Evolutionary conservation across 176 grass and related monocot genomes (phyloP).

Genomic region (Oryza glumipatula): DNA sequence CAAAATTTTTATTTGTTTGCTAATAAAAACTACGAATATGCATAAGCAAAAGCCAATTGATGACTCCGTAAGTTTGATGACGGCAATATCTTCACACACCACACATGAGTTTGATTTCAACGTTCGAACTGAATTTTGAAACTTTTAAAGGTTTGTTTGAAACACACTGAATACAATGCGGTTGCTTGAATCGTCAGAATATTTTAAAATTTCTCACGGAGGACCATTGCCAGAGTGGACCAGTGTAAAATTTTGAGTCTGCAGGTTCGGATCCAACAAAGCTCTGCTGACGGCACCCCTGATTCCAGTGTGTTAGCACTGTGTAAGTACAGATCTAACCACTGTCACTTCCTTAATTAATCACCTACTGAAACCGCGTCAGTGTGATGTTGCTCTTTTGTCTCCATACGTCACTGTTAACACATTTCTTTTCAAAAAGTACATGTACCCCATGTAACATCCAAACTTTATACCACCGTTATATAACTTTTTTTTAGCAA

Average conservation of each 20-base stretch:
- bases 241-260: too few species aligned
- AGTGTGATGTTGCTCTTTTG: neutral
- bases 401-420: neutral
- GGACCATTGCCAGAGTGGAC: neutral
- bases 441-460: too few species aligned
- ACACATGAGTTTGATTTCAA: too few species aligned
- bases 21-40: too few species aligned
- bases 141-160: neutral
- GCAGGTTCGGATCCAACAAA: neutral
- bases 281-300: neutral
- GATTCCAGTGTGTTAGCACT: neutral
- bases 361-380: neutral
- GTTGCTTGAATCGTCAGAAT: neutral
- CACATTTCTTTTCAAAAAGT: too few species aligned
- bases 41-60: too few species aligned
- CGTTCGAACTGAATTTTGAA: too few species aligned
- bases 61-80: too few species aligned
- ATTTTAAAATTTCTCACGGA: neutral
- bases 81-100: neutral
- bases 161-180: neutral
- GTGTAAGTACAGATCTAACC: neutral
- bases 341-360: slow-evolving; percentile 1
- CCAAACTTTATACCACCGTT: too few species aligned
- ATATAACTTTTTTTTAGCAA: too few species aligned
- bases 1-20: too few species aligned